Conservation (phyloP, 1,284 basidiomycete species). For the Porodaedalea pini region DNA sequence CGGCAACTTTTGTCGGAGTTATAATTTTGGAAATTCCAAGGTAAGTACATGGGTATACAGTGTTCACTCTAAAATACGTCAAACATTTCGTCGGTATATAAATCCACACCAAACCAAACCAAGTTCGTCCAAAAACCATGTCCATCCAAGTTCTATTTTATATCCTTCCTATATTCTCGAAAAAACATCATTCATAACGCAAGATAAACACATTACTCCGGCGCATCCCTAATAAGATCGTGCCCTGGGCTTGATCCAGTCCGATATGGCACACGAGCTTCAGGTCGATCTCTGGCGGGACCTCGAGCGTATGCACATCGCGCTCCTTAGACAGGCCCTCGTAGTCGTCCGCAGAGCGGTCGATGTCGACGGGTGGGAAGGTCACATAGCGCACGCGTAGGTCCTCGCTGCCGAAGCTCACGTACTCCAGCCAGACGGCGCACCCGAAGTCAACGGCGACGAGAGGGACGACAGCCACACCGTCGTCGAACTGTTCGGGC, state of each 20-base stretch:
- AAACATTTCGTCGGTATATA: no score
- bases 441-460: slow-evolving; percentile 77
- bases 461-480: slow-evolving; percentile 56
- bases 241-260: slow-evolving; percentile 70
- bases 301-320: slow-evolving; percentile 53
- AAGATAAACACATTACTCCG: slow-evolving; percentile 69
- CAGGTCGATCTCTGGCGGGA: slow-evolving; percentile 60
- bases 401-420: slow-evolving; percentile 33
- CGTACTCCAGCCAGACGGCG: slow-evolving; percentile 69
- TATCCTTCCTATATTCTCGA: no score
- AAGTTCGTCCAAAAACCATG: no score
- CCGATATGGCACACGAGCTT: slow-evolving; percentile 68
- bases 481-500: slow-evolving; percentile 35
- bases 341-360: slow-evolving; percentile 21
- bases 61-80: no score
- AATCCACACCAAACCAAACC: background rate
- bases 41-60: no score
- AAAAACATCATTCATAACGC: slow-evolving; percentile 39
- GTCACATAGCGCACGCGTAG: slow-evolving; percentile 64
- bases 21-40: no score
- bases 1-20: no score
- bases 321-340: background rate
- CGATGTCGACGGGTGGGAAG: slow-evolving; percentile 51
- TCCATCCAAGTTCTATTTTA: no score
- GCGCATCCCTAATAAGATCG: slow-evolving; percentile 64